Evolutionary conservation across 352 stramenopile genomes (phyloP).

Genomic region (Saprolegnia diclina): DNA sequence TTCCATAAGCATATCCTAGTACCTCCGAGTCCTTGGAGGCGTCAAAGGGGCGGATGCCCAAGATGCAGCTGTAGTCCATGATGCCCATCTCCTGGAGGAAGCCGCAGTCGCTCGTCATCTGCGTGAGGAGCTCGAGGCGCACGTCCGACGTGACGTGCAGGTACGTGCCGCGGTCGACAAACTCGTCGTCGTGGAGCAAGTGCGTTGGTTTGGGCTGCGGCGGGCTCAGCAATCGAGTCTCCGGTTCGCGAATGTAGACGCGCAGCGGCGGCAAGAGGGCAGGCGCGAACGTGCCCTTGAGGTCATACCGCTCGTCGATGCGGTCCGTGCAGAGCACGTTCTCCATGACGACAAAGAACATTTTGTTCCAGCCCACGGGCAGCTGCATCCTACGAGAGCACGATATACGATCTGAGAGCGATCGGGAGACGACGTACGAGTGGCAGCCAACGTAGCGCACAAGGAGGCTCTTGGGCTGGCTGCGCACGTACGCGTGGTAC

Average conservation of each 20-base stretch:
- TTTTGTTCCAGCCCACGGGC: conserved; percentile 85
- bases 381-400: conserved; percentile 53
- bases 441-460: conserved; percentile 79
- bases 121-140: conserved; percentile 62
- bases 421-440: conserved; percentile 29
- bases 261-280: conserved; percentile 14
- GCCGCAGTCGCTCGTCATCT: conserved; percentile 77
- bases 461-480: conserved; percentile 72
- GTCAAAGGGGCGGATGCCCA: conserved; percentile 65
- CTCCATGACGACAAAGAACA: conserved; percentile 88
- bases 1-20: conserved; percentile 37
- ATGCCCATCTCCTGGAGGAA: conserved; percentile 82
- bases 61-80: conserved; percentile 84
- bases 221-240: conserved; percentile 45
- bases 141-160: conserved; percentile 67
- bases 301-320: conserved; percentile 74
- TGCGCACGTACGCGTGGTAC: conserved; percentile 82
- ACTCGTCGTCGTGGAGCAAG: conserved; percentile 72
- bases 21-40: conserved; percentile 40
- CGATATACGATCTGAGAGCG: not conserved
- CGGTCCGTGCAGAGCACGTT: conserved; percentile 71
- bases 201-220: conserved; percentile 51
- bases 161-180: conserved; percentile 58
- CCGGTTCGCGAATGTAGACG: conserved; percentile 29
- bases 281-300: conserved; percentile 55